These are phyloP conservation scores for Coemansia sp. DNA, from an alignment of 192 early-diverging fungal genomes.

Conservation along the genomic window DNA sequence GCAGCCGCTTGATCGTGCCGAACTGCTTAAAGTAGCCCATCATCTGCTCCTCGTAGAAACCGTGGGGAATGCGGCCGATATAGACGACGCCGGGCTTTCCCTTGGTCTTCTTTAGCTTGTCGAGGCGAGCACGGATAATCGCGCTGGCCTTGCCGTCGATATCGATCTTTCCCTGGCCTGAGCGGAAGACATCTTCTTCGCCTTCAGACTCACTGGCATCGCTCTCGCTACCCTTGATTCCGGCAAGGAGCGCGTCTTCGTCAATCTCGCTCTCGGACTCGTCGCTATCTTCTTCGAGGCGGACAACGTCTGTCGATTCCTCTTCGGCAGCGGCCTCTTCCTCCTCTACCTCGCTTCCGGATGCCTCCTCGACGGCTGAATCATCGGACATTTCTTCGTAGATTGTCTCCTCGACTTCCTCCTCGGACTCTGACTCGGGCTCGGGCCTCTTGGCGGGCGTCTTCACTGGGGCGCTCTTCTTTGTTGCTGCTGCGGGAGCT, in stretches of 20 bases:
- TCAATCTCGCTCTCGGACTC: conserved; percentile 26
- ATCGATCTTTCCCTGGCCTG: conserved; percentile 14
- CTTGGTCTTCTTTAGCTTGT: conserved; percentile 9
- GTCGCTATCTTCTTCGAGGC: conserved; percentile 18
- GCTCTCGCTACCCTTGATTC: conserved; percentile 38
- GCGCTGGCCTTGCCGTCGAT: conserved; percentile 19
- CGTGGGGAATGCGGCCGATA: conserved; percentile 90
- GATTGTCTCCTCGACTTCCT: conserved; percentile 43
- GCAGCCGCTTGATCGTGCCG: conserved; percentile 74
- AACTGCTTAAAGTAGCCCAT: conserved; percentile 90
- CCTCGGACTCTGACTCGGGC: conserved; percentile 26
- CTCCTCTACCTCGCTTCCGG: conserved; percentile 21
- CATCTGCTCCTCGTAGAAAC: conserved; percentile 96
- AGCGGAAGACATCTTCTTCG: conserved; percentile 24
- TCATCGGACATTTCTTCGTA: conserved; percentile 41
- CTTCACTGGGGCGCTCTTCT: conserved; percentile 22
- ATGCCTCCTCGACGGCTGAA: conserved; percentile 38
- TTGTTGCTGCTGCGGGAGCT: conserved; percentile 4
- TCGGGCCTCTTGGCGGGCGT: conserved; percentile 24
- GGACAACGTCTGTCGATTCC: conserved; percentile 18
- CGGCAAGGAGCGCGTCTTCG: conserved; percentile 44
- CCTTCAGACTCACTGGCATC: conserved; percentile 35
- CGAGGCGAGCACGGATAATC: conserved; percentile 8
- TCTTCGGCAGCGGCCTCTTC: conserved; percentile 4
- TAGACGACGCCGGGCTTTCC: conserved; percentile 71